A percentile compares a stretch with the other conserved stretches of the same genome.
phyloP scores from a whole-genome alignment of 1,284 basidiomycete species.

The Leccinum fallax region DNA sequence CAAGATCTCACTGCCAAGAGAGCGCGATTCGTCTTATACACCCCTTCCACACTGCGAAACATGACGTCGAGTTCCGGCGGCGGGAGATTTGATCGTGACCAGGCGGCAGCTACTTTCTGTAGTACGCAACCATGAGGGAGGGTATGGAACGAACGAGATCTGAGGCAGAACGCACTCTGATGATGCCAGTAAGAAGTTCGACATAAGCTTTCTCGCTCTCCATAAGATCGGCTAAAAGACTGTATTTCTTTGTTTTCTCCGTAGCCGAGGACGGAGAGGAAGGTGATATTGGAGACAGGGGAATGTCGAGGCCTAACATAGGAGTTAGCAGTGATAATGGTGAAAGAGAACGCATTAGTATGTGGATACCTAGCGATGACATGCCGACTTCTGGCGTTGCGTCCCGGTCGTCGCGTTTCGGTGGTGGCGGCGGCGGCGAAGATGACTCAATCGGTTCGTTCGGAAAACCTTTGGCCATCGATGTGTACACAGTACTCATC shows the following conservation, averaged over 20 bases:
- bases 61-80: conserved; percentile 90
- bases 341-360: conserved; percentile 17
- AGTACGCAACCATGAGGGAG: conserved; percentile 16
- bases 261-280: conserved; percentile 34
- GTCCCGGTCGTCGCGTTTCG: conserved; percentile 33
- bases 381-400: conserved; percentile 23
- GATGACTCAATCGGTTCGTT: conserved; percentile 9
- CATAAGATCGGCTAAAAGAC: conserved; percentile 90
- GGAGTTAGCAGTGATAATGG: conserved; percentile 13
- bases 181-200: conserved; percentile 88
- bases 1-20: conserved; percentile 66
- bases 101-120: conserved; percentile 94
- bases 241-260: conserved; percentile 61
- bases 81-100: conserved; percentile 94
- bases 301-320: conserved; percentile 32
- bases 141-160: conserved; percentile 7
- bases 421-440: conserved; percentile 34
- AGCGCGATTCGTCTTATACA: conserved; percentile 89
- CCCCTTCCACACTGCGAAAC: conserved; percentile 91
- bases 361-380: conserved; percentile 33
- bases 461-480: not conserved
- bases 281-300: conserved; percentile 34
- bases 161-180: conserved; percentile 67
- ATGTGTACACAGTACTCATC: conserved; percentile 9
- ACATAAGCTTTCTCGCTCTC: conserved; percentile 94